Base-by-base conservation (phyloP, 169 alveolate genomes). In the Cryptosporidium felis region DNA sequence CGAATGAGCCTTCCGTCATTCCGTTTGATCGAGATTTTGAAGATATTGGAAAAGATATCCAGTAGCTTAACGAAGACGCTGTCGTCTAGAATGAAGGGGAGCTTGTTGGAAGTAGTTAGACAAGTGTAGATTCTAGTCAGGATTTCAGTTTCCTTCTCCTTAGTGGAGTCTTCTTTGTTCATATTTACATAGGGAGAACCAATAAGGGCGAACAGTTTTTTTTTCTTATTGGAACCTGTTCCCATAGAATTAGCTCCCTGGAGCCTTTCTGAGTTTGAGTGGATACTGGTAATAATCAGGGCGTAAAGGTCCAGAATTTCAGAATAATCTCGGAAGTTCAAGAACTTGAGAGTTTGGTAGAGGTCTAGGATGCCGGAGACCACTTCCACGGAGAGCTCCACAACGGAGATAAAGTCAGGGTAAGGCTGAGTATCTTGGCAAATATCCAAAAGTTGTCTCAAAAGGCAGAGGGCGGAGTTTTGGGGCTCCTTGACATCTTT, bases 221-320 rank as follows among this genome's bases (percentile, higher is more conserved):
- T 63, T 9, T 40, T 45, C 28, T 63, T 63, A 44, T 16, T 63
- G 2, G 12, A n/a, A 23, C 45, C 6, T 18, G n/a, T 38, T 8
- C 41, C 42, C 34, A 5, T 12, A 32, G 2, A 38, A 61, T 61
- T 61, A 28, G 5, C 18, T 28, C 45, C 60, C 16, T 63, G 32
- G 30, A 16, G 8, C 0, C 40, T 61, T 36, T 61, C 80, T 12
- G 9, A 2, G 1, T 56, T 12, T 18, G 9, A 23, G 45, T 49
- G 51, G 28, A 42, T 32, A 32, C 59, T 36, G 26, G 21, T 23
- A 14, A 65, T 28, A 10, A 30, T 30, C 1, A 16, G n/a, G 6
- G 12, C 12, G 42, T 65, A 65, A 3, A 65, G 45, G 12, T 65
- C 62, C 26, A 65, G 12, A 10, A 65, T 65, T 6, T 65, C 81